Conservation (phyloP, 2,329 filamentous ascomycete species). For the Fusarium sambucinum region DNA sequence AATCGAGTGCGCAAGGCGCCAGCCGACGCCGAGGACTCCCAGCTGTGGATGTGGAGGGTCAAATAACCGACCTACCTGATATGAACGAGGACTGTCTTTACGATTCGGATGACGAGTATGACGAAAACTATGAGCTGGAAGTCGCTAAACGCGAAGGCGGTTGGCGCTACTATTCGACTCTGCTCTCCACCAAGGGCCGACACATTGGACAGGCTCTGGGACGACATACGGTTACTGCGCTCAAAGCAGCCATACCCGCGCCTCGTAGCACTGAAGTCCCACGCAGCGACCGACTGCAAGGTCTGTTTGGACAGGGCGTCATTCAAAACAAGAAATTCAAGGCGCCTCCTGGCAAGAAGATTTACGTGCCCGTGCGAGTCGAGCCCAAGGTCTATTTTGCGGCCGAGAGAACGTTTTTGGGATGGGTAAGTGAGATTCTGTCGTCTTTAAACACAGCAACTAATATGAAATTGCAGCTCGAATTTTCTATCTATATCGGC, state of each 20-base stretch:
- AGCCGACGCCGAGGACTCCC: conserved; percentile 57
- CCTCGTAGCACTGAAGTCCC: conserved; percentile 69
- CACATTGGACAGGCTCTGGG: conserved; percentile 59
- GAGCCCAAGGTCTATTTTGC: conserved; percentile 99
- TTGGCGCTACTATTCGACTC: conserved; percentile 76
- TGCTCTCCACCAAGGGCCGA: conserved; percentile 62
- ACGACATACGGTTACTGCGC: conserved; percentile 56
- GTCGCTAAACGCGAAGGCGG: conserved; percentile 82
- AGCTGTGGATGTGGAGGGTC: conserved; percentile 80
- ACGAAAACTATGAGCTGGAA: conserved; percentile 79
- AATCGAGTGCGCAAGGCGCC: conserved; percentile 55
- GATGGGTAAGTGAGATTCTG: conserved; percentile 75
- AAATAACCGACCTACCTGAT: conserved; percentile 72
- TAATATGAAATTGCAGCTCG: conserved; percentile 69
- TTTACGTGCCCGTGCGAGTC: conserved; percentile 94
- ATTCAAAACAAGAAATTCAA: conserved; percentile 72
- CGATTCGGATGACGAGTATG: conserved; percentile 84
- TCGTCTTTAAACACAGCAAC: background rate
- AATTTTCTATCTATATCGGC: conserved; percentile 95
- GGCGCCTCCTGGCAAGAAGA: conserved; percentile 86
- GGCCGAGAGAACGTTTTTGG: conserved; percentile 93
- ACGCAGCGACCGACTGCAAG: conserved; percentile 64
- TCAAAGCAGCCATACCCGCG: conserved; percentile 66
- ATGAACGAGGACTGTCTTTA: conserved; percentile 85
- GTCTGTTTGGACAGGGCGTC: conserved; percentile 67